A percentile compares a stretch with the other conserved stretches of the same genome.
These are phyloP conservation scores for Penicillium verrucosum DNA, from an alignment of 2,329 filamentous ascomycete species.

Conservation along the genomic window DNA sequence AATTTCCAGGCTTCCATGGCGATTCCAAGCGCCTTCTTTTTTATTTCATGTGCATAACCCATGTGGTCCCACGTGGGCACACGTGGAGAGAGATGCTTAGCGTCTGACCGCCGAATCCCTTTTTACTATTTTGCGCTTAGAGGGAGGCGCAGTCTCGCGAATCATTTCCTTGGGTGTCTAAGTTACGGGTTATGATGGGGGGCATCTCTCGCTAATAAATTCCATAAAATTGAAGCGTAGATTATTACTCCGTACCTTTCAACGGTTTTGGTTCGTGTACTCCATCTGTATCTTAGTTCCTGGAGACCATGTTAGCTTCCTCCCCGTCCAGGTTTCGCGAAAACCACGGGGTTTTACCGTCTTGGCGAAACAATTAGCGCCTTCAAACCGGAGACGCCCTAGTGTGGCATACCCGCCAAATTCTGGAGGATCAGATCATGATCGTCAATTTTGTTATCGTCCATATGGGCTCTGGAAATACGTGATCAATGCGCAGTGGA, in stretches of 20 bases:
- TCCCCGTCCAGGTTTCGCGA: background rate
- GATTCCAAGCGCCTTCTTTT: slow-evolving; percentile 29
- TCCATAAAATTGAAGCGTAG: background rate
- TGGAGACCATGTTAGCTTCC: background rate
- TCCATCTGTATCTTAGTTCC: background rate
- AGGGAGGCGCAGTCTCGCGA: slow-evolving; percentile 10
- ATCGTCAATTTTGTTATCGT: background rate
- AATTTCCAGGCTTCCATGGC: slow-evolving; percentile 19
- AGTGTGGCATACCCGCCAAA: background rate
- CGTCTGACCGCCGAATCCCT: slow-evolving; percentile 15
- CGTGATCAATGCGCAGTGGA: background rate
- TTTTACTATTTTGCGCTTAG: slow-evolving; percentile 11
- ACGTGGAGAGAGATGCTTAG: slow-evolving; percentile 32
- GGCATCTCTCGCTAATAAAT: slow-evolving; percentile 1
- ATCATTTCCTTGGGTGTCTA: slow-evolving; percentile 1
- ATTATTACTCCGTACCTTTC: background rate
- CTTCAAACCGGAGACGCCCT: background rate
- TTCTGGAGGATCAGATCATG: background rate
- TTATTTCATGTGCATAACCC: slow-evolving; percentile 23
- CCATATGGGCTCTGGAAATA: background rate
- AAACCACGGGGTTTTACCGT: background rate
- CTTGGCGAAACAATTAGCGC: background rate
- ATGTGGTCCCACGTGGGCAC: slow-evolving; percentile 37
- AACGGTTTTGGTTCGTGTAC: background rate
- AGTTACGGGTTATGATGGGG: background rate